phyloP scores from a whole-genome alignment of 2,329 filamentous ascomycete genomes.

The Sarocladium brachiariae region DNA sequence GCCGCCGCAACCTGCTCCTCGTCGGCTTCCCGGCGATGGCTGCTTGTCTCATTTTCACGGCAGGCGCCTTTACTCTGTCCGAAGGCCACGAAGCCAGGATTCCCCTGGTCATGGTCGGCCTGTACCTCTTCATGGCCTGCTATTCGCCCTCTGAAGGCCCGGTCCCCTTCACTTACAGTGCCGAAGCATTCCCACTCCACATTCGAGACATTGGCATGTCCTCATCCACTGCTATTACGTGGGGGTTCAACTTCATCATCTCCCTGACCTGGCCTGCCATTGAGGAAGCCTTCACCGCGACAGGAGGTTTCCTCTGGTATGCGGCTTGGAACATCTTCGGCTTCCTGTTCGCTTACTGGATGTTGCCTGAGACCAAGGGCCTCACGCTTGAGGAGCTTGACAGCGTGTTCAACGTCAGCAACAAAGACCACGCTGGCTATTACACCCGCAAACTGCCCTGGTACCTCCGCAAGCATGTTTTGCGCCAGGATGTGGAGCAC shows the following conservation, averaged over 20 bases:
- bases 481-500: conserved; percentile 21
- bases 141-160: conserved; percentile 48
- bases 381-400: conserved; percentile 28
- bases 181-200: conserved; percentile 51
- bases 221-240: conserved; percentile 33
- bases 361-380: conserved; percentile 29
- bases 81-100: conserved; percentile 18
- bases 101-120: conserved; percentile 27
- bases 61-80: conserved; percentile 36
- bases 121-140: conserved; percentile 33
- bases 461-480: conserved; percentile 24
- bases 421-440: conserved; percentile 24
- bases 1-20: conserved; percentile 46
- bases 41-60: conserved; percentile 41
- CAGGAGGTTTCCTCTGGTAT: conserved; percentile 32
- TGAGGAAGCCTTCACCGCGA: conserved; percentile 17
- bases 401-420: conserved; percentile 24
- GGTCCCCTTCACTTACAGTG: conserved; percentile 53
- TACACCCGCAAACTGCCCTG: conserved; percentile 25
- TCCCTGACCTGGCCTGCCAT: conserved; percentile 27
- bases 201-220: conserved; percentile 50
- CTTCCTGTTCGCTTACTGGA: conserved; percentile 26
- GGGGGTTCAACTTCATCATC: conserved; percentile 33
- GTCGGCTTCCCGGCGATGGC: conserved; percentile 52
- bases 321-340: conserved; percentile 29